These are phyloP conservation scores for Solanum hybrid DNA, from an alignment of 305 asterid genomes.

Conservation along the genomic window DNA sequence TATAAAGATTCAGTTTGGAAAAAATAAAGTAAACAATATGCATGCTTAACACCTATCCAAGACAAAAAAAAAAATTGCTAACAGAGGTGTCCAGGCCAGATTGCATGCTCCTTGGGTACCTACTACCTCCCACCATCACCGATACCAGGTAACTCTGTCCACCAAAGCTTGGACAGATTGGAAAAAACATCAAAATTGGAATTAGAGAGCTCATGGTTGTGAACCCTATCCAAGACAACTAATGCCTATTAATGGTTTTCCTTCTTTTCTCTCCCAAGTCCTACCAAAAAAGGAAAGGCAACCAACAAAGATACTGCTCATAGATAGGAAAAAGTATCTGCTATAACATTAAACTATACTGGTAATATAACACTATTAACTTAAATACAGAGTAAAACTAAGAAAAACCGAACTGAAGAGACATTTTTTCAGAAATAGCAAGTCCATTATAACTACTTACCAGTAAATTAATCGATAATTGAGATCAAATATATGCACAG, in stretches of 20 bases:
- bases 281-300: not conserved
- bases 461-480: conserved; percentile 62
- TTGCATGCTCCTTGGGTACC: not conserved
- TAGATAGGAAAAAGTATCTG: not conserved
- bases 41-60: not conserved
- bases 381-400: not conserved
- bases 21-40: not conserved
- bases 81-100: not conserved
- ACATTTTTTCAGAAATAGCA: conserved; percentile 5
- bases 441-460: conserved; percentile 30
- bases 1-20: not conserved
- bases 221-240: not conserved
- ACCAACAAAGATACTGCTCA: not conserved
- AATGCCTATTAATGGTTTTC: not conserved
- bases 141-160: not conserved
- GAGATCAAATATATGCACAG: conserved; percentile 65
- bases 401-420: not conserved
- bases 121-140: not conserved
- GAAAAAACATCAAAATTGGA: not conserved
- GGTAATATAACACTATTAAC: not conserved
- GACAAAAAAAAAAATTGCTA: not conserved
- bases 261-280: not conserved
- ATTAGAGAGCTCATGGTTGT: not conserved
- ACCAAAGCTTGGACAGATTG: not conserved
- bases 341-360: not conserved